phyloP scores from a whole-genome alignment of 179 eudicot genomes.

The Patellifolia procumbens region DNA sequence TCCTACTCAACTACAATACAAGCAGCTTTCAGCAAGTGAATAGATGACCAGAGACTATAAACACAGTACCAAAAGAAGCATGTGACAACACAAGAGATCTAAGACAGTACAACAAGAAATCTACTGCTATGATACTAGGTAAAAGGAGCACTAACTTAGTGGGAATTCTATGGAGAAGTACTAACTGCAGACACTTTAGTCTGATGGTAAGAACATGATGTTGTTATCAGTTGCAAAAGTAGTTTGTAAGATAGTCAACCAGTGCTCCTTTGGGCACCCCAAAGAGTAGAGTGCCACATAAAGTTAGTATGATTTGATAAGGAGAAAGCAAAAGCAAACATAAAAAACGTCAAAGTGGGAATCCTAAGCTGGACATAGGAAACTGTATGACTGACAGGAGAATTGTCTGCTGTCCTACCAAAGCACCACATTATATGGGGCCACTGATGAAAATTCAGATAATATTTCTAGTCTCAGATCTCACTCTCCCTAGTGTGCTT shows the following conservation, averaged over 20 bases:
- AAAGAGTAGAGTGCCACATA: slow-evolving; percentile 33
- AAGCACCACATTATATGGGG: slow-evolving; percentile 47
- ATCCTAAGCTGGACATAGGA: slow-evolving; percentile 49
- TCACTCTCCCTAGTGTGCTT: slow-evolving; percentile 3
- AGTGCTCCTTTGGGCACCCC: slow-evolving; percentile 31
- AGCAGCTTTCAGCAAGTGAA: slow-evolving; percentile 18
- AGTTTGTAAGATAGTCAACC: slow-evolving; percentile 29
- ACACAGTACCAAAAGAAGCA: slow-evolving; percentile 15
- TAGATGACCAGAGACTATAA: slow-evolving; percentile 11
- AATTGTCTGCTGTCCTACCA: slow-evolving; percentile 38
- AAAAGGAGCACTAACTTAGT: slow-evolving; percentile 16
- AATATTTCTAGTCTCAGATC: slow-evolving; percentile 29
- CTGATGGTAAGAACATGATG: slow-evolving; percentile 29
- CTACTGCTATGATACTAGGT: slow-evolving; percentile 25
- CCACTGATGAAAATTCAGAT: slow-evolving; percentile 29
- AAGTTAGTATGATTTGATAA: slow-evolving; percentile 35
- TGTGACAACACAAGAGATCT: neutral
- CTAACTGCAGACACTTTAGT: slow-evolving; percentile 16
- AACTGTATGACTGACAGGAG: slow-evolving; percentile 42
- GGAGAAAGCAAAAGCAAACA: slow-evolving; percentile 28
- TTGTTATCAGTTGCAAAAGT: slow-evolving; percentile 28
- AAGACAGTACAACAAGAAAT: slow-evolving; percentile 1
- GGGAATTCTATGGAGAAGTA: slow-evolving; percentile 24
- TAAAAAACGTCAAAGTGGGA: slow-evolving; percentile 33
- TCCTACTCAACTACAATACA: neutral